Conservation (phyloP, 2,329 filamentous ascomycete species). For the Hymenoscyphus scutula region DNA sequence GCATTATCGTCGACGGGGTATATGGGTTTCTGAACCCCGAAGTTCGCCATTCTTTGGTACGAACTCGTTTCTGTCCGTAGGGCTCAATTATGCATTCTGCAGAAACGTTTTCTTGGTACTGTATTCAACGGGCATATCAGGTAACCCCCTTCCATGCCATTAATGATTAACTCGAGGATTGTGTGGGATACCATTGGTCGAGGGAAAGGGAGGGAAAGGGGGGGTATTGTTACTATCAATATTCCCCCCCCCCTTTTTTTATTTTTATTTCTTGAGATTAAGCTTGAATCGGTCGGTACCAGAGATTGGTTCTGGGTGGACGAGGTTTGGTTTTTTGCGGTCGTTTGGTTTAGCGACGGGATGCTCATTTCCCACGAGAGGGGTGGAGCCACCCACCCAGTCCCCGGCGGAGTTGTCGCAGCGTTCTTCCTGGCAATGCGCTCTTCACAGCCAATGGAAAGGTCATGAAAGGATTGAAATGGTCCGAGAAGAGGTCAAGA, state of each 20-base stretch:
- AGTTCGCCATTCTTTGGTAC: background rate
- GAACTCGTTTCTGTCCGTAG: background rate
- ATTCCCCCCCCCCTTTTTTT: no score
- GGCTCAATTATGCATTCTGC: background rate
- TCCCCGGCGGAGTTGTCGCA: no score
- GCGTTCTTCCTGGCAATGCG: background rate
- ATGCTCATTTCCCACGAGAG: conserved; percentile 3
- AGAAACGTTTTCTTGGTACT: background rate
- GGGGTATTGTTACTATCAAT: no score
- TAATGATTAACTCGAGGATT: background rate
- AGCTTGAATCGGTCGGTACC: conserved; percentile 4
- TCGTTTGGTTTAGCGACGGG: background rate
- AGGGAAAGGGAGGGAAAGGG: no score
- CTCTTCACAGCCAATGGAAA: no score
- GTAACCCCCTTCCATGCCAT: background rate
- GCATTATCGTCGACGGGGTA: background rate
- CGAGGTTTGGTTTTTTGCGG: background rate
- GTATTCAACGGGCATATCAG: conserved; percentile 2
- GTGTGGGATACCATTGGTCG: background rate
- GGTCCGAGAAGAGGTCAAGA: background rate
- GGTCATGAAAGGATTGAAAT: no score
- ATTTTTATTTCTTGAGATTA: background rate
- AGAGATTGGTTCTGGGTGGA: background rate
- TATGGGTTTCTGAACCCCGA: background rate
- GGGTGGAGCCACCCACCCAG: no score